Conservation (phyloP, 192 early-diverging fungal genomes). For the Chytriomyces sp. region DNA sequence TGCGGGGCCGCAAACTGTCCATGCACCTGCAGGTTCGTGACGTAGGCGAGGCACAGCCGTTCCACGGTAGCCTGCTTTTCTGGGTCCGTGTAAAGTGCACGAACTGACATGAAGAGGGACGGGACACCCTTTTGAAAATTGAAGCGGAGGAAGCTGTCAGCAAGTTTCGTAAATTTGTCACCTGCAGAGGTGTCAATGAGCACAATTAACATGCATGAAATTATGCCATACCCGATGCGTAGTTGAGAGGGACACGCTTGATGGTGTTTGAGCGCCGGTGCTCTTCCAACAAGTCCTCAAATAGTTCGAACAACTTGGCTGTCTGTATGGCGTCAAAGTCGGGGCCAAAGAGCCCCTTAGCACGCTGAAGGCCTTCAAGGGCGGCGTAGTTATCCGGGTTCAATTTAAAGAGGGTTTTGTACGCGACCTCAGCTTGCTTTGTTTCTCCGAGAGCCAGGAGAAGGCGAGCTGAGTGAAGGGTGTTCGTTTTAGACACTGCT, state of each 20-base stretch:
- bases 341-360: slow-evolving; percentile 44
- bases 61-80: slow-evolving; percentile 73
- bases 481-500: neutral
- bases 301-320: slow-evolving; percentile 36
- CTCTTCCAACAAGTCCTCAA: slow-evolving; percentile 59
- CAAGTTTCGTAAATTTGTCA: slow-evolving; percentile 44
- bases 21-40: slow-evolving; percentile 29
- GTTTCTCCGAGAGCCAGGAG: slow-evolving; percentile 66
- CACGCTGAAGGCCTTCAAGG: slow-evolving; percentile 63
- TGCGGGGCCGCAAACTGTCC: slow-evolving; percentile 19
- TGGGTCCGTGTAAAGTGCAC: slow-evolving; percentile 68
- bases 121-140: slow-evolving; percentile 91
- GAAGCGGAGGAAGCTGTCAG: slow-evolving; percentile 68
- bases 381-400: slow-evolving; percentile 84
- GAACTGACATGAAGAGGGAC: slow-evolving; percentile 85
- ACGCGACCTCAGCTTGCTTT: slow-evolving; percentile 74
- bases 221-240: slow-evolving; percentile 61
- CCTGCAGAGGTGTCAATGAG: slow-evolving; percentile 11
- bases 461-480: slow-evolving; percentile 57
- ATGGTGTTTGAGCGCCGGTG: slow-evolving; percentile 84
- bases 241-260: slow-evolving; percentile 74
- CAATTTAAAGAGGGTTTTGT: slow-evolving; percentile 70
- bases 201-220: neutral
- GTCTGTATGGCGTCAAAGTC: slow-evolving; percentile 39
- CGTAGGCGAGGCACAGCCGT: slow-evolving; percentile 67